A percentile compares a stretch with the other conserved stretches of the same genome.
These are phyloP conservation scores for Phaeosphaeriaceae sp. DNA, from an alignment of 2,329 filamentous ascomycete species.

Conservation along the genomic window DNA sequence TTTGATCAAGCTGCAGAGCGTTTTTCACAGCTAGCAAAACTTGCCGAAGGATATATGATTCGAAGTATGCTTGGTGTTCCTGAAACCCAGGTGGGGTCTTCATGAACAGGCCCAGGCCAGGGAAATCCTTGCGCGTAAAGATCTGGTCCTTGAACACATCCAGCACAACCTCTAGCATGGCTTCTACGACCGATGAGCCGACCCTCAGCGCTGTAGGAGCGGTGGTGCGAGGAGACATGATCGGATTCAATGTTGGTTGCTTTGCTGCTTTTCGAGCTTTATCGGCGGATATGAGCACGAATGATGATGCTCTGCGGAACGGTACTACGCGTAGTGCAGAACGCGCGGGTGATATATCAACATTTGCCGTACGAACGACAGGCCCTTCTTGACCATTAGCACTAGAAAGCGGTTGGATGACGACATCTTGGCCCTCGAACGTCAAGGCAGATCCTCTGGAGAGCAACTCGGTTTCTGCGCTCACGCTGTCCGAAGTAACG, in stretches of 20 bases:
- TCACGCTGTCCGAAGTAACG: slow-evolving; percentile 83
- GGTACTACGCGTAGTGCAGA: slow-evolving; percentile 62
- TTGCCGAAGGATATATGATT: slow-evolving; percentile 83
- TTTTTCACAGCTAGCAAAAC: slow-evolving; percentile 75
- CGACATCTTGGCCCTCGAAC: slow-evolving; percentile 85
- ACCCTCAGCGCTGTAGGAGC: slow-evolving; percentile 56
- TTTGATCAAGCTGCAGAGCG: slow-evolving; percentile 73
- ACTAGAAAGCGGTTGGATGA: slow-evolving; percentile 76
- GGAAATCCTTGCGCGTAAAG: slow-evolving; percentile 85
- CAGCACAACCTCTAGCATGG: slow-evolving; percentile 77
- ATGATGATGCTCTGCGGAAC: slow-evolving; percentile 84
- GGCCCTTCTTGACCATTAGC: slow-evolving; percentile 64
- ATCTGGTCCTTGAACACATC: slow-evolving; percentile 86
- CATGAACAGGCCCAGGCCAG: slow-evolving; percentile 82
- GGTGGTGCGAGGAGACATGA: slow-evolving; percentile 66
- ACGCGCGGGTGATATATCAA: slow-evolving; percentile 48
- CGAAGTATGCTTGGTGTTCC: slow-evolving; percentile 94
- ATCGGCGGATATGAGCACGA: slow-evolving; percentile 82
- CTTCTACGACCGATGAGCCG: slow-evolving; percentile 75
- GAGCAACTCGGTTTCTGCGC: slow-evolving; percentile 84
- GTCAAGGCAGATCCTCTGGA: slow-evolving; percentile 80
- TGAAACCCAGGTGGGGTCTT: slow-evolving; percentile 92
- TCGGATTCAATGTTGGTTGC: slow-evolving; percentile 67
- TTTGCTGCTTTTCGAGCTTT: slow-evolving; percentile 63
- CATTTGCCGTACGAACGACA: slow-evolving; percentile 76